These are phyloP conservation scores for Microthlaspi erraticum DNA, from an alignment of 345 rosid genomes.

Conservation along the genomic window DNA sequence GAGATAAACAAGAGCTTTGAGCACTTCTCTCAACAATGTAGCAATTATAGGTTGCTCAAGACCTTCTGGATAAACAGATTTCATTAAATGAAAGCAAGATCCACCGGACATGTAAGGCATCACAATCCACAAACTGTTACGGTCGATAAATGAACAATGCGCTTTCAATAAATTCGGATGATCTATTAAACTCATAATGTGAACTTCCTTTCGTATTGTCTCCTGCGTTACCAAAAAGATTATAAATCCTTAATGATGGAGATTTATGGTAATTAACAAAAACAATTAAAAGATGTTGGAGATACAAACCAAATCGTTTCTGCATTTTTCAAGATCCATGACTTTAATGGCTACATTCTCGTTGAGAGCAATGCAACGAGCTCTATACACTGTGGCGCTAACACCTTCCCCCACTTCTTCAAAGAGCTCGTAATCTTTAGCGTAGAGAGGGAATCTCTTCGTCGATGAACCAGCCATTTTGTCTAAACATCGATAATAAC, in stretches of 20 bases:
- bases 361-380: constrained; percentile 75
- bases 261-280: too few species aligned
- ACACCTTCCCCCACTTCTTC: constrained; percentile 93
- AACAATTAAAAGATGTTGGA: not conserved
- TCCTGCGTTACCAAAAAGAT: constrained; percentile 52
- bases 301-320: constrained; percentile 67
- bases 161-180: constrained; percentile 78
- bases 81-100: constrained; percentile 81
- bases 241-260: too few species aligned
- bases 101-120: constrained; percentile 97
- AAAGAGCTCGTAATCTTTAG: constrained; percentile 70
- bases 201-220: constrained; percentile 77
- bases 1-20: constrained; percentile 86
- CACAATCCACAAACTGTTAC: constrained; percentile 79
- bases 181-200: constrained; percentile 71
- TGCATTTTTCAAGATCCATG: constrained; percentile 84
- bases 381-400: constrained; percentile 78
- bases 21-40: constrained; percentile 71
- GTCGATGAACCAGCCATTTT: constrained; percentile 43
- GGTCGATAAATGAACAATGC: constrained; percentile 71
- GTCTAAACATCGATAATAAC: not conserved
- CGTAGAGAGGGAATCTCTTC: constrained; percentile 63
- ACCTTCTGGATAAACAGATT: constrained; percentile 72
- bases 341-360: constrained; percentile 83
- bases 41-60: constrained; percentile 87